These are phyloP conservation scores for Apiotrichum porosum DNA, from an alignment of 1,284 basidiomycete genomes.

Conservation along the genomic window DNA sequence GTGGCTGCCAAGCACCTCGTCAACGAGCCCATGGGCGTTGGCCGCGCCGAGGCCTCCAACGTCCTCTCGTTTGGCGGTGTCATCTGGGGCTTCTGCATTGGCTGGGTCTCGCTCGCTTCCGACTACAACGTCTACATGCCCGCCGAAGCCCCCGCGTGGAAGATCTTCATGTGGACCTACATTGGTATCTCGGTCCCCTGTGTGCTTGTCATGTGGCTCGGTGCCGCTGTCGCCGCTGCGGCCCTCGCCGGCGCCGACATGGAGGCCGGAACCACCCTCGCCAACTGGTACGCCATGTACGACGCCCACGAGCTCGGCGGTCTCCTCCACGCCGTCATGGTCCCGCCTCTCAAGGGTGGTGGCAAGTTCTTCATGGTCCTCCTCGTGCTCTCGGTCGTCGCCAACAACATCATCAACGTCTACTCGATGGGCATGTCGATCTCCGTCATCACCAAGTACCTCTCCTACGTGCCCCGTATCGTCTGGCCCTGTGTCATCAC, in stretches of 20 bases:
- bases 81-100: slow-evolving; percentile 34
- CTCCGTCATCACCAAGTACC: slow-evolving; percentile 36
- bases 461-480: slow-evolving; percentile 44
- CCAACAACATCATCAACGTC: slow-evolving; percentile 45
- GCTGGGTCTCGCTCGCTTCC: slow-evolving; percentile 45
- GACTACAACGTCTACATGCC: slow-evolving; percentile 50
- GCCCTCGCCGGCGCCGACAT: slow-evolving; percentile 23
- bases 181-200: slow-evolving; percentile 45
- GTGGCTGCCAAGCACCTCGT: slow-evolving; percentile 33
- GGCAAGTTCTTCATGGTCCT: slow-evolving; percentile 40
- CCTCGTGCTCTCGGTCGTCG: slow-evolving; percentile 44
- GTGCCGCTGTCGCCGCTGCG: slow-evolving; percentile 42
- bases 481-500: slow-evolving; percentile 45
- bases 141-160: slow-evolving; percentile 34
- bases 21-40: slow-evolving; percentile 30
- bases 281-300: slow-evolving; percentile 31
- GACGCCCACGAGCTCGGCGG: slow-evolving; percentile 41
- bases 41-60: slow-evolving; percentile 35
- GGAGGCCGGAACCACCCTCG: slow-evolving; percentile 1
- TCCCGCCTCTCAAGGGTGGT: slow-evolving; percentile 34
- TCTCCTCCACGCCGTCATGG: slow-evolving; percentile 42
- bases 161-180: slow-evolving; percentile 46
- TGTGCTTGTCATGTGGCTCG: slow-evolving; percentile 44
- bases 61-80: slow-evolving; percentile 44
- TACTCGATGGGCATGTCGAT: slow-evolving; percentile 39